Evolutionary conservation across 768 basidiomycete species (phyloP), one percentile per base, ranked within the genome.

Genomic region (Rhizopogon roseolus): DNA sequence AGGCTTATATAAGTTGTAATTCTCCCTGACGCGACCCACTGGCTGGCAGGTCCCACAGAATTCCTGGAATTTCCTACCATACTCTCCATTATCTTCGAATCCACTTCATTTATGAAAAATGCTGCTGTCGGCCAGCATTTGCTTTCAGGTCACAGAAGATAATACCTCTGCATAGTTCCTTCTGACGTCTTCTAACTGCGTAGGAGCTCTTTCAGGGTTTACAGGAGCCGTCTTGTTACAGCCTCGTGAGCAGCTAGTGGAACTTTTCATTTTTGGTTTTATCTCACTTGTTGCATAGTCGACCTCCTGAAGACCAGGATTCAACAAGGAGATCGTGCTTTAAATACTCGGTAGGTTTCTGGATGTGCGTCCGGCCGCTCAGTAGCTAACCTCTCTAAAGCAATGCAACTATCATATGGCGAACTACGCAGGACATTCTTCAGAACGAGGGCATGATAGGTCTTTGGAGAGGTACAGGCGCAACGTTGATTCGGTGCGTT

Each of bases 241-340:
- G 62, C 90, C 90, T 52, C 82, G 89, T 90, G 60, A 70, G 82
- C 64, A 46, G 22, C 22, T 22, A 22, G 10, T 25, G 9, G 1
- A 32, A 28, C 6, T 40, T 16, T 41, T 22, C 19, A 13, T 25
- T 4, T 29, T 19, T 16, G 16, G 9, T 40, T 25, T 44, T 32
- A 39, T 19, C 28, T 10, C 9, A 48, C 54, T 46, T 6, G 53
- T 13, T 17, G 4, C 16, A 36, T 41, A 92, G 90, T 96, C 59
- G 94, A 97, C 72, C 74, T 96, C 22, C 70, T 97, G 60, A 97
- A 97, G 72, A 96, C 94, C n/a, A 80, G 93, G 44, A 64, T 94
- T 60, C 93, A 95, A 66, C 92, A 94, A 69, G 83, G 84, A 50
- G 86, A 89, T 67, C 78, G 78, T 6, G 62, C 57, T 29, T 40